A percentile compares a stretch with the other conserved stretches of the same genome.
These are phyloP conservation scores for Gaultheria prostrata DNA, from an alignment of 148 eudicot genomes.

Conservation along the genomic window DNA sequence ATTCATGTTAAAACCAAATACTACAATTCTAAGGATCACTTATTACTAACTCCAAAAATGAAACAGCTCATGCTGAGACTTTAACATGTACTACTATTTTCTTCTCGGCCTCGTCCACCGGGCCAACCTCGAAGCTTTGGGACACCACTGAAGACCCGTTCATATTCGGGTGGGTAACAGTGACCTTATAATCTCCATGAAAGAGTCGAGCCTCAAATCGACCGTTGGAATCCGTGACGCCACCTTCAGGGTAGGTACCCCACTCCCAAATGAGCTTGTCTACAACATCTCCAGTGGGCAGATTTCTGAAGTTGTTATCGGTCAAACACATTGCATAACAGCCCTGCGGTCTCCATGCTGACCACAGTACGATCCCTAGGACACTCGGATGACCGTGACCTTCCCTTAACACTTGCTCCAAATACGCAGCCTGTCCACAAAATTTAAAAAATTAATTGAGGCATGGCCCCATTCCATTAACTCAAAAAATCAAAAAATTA, in stretches of 20 bases:
- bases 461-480: no score
- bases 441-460: no score
- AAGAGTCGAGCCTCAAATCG: constrained; percentile 32
- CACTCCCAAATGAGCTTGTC: constrained; percentile 44
- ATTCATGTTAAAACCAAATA: not conserved
- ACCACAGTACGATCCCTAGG: constrained; percentile 55
- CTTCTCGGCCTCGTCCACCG: not conserved
- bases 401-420: constrained; percentile 48
- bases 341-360: constrained; percentile 40
- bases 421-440: constrained; percentile 27
- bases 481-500: no score
- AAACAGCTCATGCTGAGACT: not conserved
- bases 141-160: not conserved
- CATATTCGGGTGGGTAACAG: not conserved
- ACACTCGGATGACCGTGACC: constrained; percentile 38
- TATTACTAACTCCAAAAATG: not conserved
- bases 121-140: not conserved
- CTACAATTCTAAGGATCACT: not conserved
- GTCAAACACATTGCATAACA: constrained; percentile 57
- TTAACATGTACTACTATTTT: not conserved
- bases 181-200: constrained; percentile 51
- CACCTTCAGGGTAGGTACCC: constrained; percentile 13
- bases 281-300: constrained; percentile 45
- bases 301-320: constrained; percentile 49
- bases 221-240: constrained; percentile 38